Base-by-base conservation (phyloP, 257 asterid species). In the Nicotiana attenuata region DNA sequence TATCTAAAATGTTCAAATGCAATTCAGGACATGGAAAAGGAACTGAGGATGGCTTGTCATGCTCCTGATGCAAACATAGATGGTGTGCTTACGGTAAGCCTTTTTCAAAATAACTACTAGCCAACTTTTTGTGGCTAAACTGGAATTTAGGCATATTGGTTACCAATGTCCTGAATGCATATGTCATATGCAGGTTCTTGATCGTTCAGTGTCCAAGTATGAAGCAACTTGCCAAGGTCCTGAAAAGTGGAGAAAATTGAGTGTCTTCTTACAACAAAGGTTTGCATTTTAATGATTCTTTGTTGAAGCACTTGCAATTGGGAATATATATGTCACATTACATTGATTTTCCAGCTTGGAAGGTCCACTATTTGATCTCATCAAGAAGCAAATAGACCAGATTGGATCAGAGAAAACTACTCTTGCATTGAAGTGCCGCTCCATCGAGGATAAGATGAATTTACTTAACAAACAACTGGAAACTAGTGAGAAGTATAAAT, bases 181-280 rank as follows among this genome's bases (percentile, higher is more conserved):
- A 5, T 26, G 52, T 45, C 31, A 78, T 63, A 63, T 85, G 59
- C 92, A 96, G 99, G 94, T 92, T 81, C 91, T 96, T 85, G 98
- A 96, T 87, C 90, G 88, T 20, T 94, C 92, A 67, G 77, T 94
- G 82, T 85, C 94, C 71, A 93, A 94, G 86, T 96, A 94, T 61
- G 99, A 96, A 78, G 82, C 90, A 66, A 86, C 92, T 71, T 92
- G 95, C 81, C 97, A 96, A 77, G 99, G 99, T 84, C 99, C 99
- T 16, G 99, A 94, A 82, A 96, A 96, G 86, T 94, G 98, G 99
- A 87, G 83, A 76, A 96, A 91, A 89, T 93, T 94, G 69, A 87
- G 89, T 61, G 45, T 76, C 35, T 94, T 96, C 87, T 87, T 96
- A 19, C 97, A 87, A 66, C 97, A 92, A 84, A 94, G 98, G 99